Percentiles rank a stretch among this genome's conserved stretches.
Evolutionary conservation across 2,329 filamentous ascomycete species (phyloP).

Genomic region (Beauveria medogensis): DNA sequence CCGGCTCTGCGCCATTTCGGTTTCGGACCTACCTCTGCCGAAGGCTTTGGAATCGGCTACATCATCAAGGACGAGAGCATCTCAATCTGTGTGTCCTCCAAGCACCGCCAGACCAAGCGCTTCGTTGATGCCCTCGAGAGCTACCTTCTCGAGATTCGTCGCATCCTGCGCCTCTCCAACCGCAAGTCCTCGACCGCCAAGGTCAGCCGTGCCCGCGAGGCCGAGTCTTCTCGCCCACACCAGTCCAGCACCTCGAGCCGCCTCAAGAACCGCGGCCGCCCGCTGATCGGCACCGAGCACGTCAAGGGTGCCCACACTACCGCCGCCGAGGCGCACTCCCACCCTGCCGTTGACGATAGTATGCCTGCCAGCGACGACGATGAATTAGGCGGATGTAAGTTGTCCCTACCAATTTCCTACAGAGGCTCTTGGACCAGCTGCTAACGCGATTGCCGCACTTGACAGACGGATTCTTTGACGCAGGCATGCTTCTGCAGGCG

Average conservation of each 20-base stretch:
- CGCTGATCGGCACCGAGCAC: conserved; percentile 54
- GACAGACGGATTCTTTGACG: conserved; percentile 95
- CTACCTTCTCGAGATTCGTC: conserved; percentile 84
- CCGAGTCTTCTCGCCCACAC: conserved; percentile 34
- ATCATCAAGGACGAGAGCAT: conserved; percentile 83
- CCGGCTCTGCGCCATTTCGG: conserved; percentile 91
- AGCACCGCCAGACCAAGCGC: conserved; percentile 86
- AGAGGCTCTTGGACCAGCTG: conserved; percentile 13
- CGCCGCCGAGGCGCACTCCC: conserved; percentile 30
- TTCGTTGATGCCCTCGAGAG: conserved; percentile 85
- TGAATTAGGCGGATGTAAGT: conserved; percentile 87
- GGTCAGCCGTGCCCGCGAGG: conserved; percentile 46
- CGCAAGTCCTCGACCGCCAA: conserved; percentile 34
- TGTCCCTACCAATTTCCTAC: background rate
- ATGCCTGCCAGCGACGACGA: conserved; percentile 72
- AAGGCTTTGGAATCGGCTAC: conserved; percentile 96
- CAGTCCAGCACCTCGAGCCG: conserved; percentile 26
- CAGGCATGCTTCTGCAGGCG: conserved; percentile 85
- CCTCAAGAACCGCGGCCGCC: conserved; percentile 63
- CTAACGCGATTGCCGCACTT: conserved; percentile 18
- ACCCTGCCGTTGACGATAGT: conserved; percentile 60
- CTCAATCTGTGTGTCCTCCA: conserved; percentile 77
- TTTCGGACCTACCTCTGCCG: conserved; percentile 87
- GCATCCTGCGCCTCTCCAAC: conserved; percentile 65
- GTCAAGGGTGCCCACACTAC: conserved; percentile 30